phyloP scores from a whole-genome alignment of 2,329 filamentous ascomycete genomes.

The Verticillium alfalfae region DNA sequence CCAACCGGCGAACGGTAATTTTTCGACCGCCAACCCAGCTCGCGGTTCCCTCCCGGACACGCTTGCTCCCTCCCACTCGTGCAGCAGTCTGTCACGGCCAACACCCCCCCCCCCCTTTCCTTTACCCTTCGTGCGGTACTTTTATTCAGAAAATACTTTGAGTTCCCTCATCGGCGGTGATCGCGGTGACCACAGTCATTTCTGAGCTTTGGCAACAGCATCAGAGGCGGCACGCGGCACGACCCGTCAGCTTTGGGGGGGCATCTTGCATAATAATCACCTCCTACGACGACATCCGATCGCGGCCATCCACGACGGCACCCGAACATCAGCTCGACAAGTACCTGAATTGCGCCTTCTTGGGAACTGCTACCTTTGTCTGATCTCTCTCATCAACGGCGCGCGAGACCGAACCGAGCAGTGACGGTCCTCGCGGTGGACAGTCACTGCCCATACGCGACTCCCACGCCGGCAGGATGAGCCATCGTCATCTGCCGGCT shows the following conservation, averaged over 20 bases:
- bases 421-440: constrained; percentile 13
- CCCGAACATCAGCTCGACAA: not conserved
- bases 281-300: not conserved
- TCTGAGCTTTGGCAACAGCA: not conserved
- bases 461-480: constrained; percentile 71
- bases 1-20: not conserved
- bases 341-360: not conserved
- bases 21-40: not conserved
- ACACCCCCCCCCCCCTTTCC: not conserved
- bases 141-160: not conserved
- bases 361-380: not conserved
- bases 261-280: not conserved
- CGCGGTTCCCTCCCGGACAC: not conserved
- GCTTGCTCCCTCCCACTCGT: not conserved
- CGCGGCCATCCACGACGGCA: not conserved
- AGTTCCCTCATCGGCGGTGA: not conserved
- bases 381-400: not conserved
- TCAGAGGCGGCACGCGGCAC: not conserved
- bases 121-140: not conserved
- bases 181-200: not conserved
- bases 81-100: not conserved
- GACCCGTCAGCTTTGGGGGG: not conserved
- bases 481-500: constrained; percentile 70
- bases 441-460: constrained; percentile 15
- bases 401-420: constrained; percentile 2